Evolutionary conservation across 2,329 filamentous ascomycete genomes (phyloP).

Genomic region (Gaeumannomyces tritici): DNA sequence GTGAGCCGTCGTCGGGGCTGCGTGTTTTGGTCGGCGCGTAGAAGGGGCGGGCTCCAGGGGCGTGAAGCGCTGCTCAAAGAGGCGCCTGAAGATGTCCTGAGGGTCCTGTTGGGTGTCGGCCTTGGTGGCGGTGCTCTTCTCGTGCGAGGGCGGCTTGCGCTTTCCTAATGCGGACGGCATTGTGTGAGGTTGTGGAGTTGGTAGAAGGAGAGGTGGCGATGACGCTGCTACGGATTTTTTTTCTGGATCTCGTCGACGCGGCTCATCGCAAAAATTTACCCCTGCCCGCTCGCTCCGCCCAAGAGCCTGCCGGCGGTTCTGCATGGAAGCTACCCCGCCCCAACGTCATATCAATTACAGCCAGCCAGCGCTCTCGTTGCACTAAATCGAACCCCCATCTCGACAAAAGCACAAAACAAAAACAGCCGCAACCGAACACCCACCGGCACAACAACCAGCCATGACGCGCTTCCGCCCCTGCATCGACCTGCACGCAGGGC

Average conservation of each 20-base stretch:
- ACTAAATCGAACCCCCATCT: no score
- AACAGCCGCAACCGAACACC: neutral
- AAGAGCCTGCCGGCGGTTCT: no score
- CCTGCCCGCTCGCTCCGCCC: neutral
- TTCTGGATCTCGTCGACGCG: neutral
- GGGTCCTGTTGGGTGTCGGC: constrained; percentile 37
- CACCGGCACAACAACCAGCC: neutral
- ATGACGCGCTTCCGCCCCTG: constrained; percentile 93
- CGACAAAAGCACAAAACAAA: no score
- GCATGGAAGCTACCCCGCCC: neutral
- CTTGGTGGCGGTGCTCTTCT: constrained; percentile 6
- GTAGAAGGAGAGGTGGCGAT: no score
- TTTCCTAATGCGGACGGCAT: constrained; percentile 41
- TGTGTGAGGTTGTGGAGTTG: neutral
- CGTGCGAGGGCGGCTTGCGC: constrained; percentile 27
- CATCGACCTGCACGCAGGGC: constrained; percentile 94
- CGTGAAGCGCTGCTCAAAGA: constrained; percentile 83
- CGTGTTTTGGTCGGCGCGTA: constrained; percentile 17
- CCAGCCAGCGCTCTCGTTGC: neutral
- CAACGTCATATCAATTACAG: neutral
- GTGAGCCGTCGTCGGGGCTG: constrained; percentile 18
- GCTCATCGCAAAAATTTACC: neutral
- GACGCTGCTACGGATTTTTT: neutral
- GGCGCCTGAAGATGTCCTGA: constrained; percentile 67
- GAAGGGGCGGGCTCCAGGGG: constrained; percentile 42